These are phyloP conservation scores for Brassica carinata DNA, from an alignment of 345 rosid genomes.

Conservation along the genomic window DNA sequence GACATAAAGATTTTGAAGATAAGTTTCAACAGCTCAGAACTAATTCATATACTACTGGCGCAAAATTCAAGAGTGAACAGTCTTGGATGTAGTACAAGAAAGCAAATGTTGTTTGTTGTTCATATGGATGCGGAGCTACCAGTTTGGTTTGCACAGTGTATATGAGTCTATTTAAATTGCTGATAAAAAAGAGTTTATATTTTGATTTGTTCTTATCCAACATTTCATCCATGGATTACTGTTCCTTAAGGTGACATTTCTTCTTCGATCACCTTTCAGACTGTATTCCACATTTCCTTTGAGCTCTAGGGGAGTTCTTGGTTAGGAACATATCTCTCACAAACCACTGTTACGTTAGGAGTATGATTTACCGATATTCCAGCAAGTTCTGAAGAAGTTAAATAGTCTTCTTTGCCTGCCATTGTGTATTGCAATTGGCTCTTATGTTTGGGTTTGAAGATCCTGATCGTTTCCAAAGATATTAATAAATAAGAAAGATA, in stretches of 20 bases:
- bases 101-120: no score
- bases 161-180: no score
- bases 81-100: no score
- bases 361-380: not conserved
- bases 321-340: not conserved
- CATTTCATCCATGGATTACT: not conserved
- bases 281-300: not conserved
- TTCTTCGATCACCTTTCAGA: not conserved
- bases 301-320: not conserved
- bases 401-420: not conserved
- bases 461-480: not conserved
- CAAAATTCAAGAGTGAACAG: no score
- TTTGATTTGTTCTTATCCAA: not conserved
- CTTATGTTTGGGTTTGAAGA: not conserved
- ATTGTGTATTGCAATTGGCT: not conserved
- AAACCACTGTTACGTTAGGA: not conserved
- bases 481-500: conserved; percentile 18
- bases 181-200: no score
- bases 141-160: no score
- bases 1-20: no score
- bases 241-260: not conserved
- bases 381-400: not conserved
- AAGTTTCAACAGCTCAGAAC: no score
- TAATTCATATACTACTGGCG: no score
- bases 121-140: no score